Evolutionary conservation across 495 filamentous ascomycete species (phyloP), one percentile per base, ranked within the genome.

Genomic region (Penicillium odoratum): DNA sequence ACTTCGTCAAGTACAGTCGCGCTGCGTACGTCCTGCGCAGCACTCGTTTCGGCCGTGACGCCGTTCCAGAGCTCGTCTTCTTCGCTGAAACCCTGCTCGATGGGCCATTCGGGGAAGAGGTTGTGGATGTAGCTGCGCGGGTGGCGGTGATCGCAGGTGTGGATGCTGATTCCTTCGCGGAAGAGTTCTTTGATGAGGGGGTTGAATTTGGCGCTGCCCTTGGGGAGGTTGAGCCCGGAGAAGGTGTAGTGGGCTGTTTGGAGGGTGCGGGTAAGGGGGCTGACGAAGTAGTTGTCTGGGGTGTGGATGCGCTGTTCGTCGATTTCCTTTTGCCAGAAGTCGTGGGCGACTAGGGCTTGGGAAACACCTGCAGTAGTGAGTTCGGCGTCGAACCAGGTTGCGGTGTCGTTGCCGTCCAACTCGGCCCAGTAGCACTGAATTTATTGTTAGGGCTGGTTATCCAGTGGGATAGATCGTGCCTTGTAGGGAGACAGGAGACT

Each of bases 61-160:
- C 83, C 77, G 40, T 75, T 75, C 86, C 86, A 90, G 28, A 85
- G 71, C 57, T 77, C 66, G 65, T 92, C 89, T 5, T 73, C 57
- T 53, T 89, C 86, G 0, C 74, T 65, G 61, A 96, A 88, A 2
- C 81, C 81, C 0, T 69, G 48, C 59, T 92, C 91, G 49, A 92
- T 82, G 2, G 28, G 64, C 70, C 81, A 92, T 7, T 36, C 46
- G 0, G 88, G 88, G 62, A 85, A 90, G 16, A 71, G 69, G 11
- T 65, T 45, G 5, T 71, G 64, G 60, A 96, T 91, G 55, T 78
- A 81, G 4, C 74, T 72, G 50, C 80, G 81, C 28, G 59, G 78
- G 51, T 79, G 78, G 2, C 91, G 81, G 13, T 85, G 82, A 67
- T 96, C 90, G 69, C 91, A 96, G 7, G 91, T 93, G 66, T 94